phyloP scores from a whole-genome alignment of 768 basidiomycete genomes.

The Panellus pusillus region DNA sequence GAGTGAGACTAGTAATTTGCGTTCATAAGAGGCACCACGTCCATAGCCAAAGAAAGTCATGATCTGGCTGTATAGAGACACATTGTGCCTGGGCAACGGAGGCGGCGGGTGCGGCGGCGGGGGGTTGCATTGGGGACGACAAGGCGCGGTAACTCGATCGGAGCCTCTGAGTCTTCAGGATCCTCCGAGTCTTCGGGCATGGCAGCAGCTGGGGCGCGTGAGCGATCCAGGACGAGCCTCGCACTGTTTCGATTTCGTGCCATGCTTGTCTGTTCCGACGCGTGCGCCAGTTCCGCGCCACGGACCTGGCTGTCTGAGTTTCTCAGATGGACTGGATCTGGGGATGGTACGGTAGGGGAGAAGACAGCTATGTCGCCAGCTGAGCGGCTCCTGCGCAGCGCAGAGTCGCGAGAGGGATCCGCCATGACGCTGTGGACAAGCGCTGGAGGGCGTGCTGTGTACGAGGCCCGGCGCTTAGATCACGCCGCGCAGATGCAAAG shows the following conservation, averaged over 20 bases:
- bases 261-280: constrained; percentile 1
- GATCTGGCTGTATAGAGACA: constrained; percentile 28
- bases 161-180: constrained; percentile 11
- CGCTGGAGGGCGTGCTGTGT: constrained; percentile 14
- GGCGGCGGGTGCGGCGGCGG: constrained; percentile 14
- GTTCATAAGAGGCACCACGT: constrained; percentile 43
- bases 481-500: neutral
- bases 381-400: constrained; percentile 39
- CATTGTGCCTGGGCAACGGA: constrained; percentile 27
- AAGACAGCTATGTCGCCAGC: constrained; percentile 36
- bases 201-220: constrained; percentile 8
- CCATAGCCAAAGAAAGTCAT: constrained; percentile 52
- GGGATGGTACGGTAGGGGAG: constrained; percentile 19
- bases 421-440: constrained; percentile 20
- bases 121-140: neutral
- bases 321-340: constrained; percentile 24
- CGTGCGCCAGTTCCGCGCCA: constrained; percentile 2
- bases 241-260: constrained; percentile 1
- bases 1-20: constrained; percentile 50
- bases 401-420: constrained; percentile 14
- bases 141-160: too few species aligned
- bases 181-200: constrained; percentile 17
- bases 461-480: neutral
- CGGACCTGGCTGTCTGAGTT: constrained; percentile 22
- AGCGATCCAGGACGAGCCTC: constrained; percentile 6